These are phyloP conservation scores for Saraca asoca DNA, from an alignment of 331 rosid genomes.

Conservation along the genomic window DNA sequence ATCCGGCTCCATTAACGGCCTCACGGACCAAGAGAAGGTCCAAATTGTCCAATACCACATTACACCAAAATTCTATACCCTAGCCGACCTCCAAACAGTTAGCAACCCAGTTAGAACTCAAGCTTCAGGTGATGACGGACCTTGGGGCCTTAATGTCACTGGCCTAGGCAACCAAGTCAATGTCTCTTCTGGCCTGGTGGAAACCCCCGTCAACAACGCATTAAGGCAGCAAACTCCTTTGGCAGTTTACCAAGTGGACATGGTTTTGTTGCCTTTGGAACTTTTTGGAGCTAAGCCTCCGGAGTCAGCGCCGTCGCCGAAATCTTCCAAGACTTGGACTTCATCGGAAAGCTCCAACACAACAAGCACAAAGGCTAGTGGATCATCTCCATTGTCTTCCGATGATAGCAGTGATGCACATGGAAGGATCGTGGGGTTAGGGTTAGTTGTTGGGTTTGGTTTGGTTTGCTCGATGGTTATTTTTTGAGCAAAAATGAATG, in stretches of 20 bases:
- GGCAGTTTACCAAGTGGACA: conserved; percentile 61
- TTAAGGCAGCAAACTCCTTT: conserved; percentile 61
- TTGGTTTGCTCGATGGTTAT: conserved; percentile 44
- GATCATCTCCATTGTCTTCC: conserved; percentile 12
- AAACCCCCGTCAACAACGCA: conserved; percentile 53
- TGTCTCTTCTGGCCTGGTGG: conserved; percentile 58
- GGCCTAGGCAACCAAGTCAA: conserved; percentile 79
- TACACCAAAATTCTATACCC: conserved; percentile 60
- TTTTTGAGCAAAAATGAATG: conserved; percentile 20
- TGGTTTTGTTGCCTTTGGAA: conserved; percentile 64
- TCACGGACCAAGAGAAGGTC: conserved; percentile 49
- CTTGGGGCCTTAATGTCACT: conserved; percentile 75
- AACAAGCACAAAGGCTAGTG: conserved; percentile 1
- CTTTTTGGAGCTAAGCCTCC: conserved; percentile 49
- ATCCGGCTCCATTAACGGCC: conserved; percentile 63
- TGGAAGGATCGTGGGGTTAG: conserved; percentile 40
- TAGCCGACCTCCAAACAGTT: conserved; percentile 51
- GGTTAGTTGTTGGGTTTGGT: conserved; percentile 42
- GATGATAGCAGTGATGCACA: background rate
- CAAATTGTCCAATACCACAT: conserved; percentile 67
- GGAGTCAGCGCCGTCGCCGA: conserved; percentile 45
- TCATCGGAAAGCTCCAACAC: background rate
- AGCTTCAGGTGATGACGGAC: conserved; percentile 39
- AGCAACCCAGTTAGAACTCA: conserved; percentile 80
- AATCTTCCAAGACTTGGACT: background rate